Evolutionary conservation across 2,329 filamentous ascomycete genomes (phyloP).

Genomic region (Ceratocystis destructans): DNA sequence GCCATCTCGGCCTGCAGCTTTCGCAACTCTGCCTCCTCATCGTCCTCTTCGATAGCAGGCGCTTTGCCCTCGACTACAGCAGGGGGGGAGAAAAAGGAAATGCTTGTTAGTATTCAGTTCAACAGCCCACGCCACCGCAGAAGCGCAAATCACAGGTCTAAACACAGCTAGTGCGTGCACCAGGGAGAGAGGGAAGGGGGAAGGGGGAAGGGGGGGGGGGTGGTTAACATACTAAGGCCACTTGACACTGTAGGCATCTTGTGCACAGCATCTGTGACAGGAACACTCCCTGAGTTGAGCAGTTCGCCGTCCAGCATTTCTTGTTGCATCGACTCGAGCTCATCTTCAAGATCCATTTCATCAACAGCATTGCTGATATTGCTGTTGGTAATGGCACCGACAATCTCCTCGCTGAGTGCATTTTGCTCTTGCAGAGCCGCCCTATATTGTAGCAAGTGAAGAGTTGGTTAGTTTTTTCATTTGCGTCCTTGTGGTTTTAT

Average conservation of each 20-base stretch:
- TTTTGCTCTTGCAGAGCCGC: constrained; percentile 86
- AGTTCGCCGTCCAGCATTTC: constrained; percentile 88
- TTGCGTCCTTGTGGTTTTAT: neutral
- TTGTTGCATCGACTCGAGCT: constrained; percentile 78
- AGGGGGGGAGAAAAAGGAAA: neutral
- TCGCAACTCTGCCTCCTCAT: constrained; percentile 87
- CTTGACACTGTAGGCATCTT: constrained; percentile 62
- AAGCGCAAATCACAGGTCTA: neutral
- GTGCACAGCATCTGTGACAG: constrained; percentile 64
- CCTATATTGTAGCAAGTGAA: constrained; percentile 36
- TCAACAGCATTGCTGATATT: constrained; percentile 57
- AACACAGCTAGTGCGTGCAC: neutral
- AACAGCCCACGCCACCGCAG: neutral
- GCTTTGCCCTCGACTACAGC: constrained; percentile 39
- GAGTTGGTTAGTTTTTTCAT: constrained; percentile 8
- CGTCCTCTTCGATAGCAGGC: constrained; percentile 54
- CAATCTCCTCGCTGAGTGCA: constrained; percentile 84
- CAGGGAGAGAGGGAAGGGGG: neutral
- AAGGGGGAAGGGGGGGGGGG: neutral
- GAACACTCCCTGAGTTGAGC: constrained; percentile 74
- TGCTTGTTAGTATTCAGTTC: neutral
- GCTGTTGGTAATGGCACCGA: constrained; percentile 64
- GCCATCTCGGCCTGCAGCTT: constrained; percentile 96
- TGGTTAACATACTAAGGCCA: constrained; percentile 53
- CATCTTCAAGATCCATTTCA: constrained; percentile 72